These are phyloP conservation scores for Kalanchoe fedtschenkoi DNA, from an alignment of 164 flowering plant genomes.

Conservation along the genomic window DNA sequence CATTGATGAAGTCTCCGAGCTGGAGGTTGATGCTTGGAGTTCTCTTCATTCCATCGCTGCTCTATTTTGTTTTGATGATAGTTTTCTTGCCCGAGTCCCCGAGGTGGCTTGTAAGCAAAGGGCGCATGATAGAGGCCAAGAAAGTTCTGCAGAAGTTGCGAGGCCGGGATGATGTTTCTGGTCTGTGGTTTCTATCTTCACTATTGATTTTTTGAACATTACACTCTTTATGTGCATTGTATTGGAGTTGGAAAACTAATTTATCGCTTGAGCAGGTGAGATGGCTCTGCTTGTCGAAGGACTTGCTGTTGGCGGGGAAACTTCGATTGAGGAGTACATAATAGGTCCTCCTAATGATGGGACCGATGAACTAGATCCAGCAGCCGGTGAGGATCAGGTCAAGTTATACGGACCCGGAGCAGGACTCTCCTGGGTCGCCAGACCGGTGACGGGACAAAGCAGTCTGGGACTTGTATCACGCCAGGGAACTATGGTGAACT, in stretches of 20 bases:
- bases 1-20: conserved; percentile 30
- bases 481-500: conserved; percentile 29
- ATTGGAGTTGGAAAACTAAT: not conserved
- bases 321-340: conserved; percentile 44
- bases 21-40: conserved; percentile 65
- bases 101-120: conserved; percentile 65
- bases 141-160: conserved; percentile 42
- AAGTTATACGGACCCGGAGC: conserved; percentile 39
- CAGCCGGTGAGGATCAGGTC: conserved; percentile 25
- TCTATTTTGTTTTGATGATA: conserved; percentile 28
- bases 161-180: conserved; percentile 26
- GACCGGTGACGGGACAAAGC: conserved; percentile 40
- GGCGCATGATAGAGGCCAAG: conserved; percentile 49
- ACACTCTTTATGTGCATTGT: not conserved
- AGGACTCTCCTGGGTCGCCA: conserved; percentile 48
- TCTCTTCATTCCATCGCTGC: conserved; percentile 35
- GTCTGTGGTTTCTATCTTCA: too few relatives aligned
- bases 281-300: conserved; percentile 57
- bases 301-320: conserved; percentile 38
- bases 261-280: conserved; percentile 30
- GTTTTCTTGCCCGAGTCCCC: conserved; percentile 58
- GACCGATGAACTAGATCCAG: conserved; percentile 22
- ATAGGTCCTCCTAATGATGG: conserved; percentile 37
- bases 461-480: conserved; percentile 33
- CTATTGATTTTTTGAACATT: not conserved